phyloP scores from a whole-genome alignment of 345 rosid genomes.

The Odontarrhena argentea region DNA sequence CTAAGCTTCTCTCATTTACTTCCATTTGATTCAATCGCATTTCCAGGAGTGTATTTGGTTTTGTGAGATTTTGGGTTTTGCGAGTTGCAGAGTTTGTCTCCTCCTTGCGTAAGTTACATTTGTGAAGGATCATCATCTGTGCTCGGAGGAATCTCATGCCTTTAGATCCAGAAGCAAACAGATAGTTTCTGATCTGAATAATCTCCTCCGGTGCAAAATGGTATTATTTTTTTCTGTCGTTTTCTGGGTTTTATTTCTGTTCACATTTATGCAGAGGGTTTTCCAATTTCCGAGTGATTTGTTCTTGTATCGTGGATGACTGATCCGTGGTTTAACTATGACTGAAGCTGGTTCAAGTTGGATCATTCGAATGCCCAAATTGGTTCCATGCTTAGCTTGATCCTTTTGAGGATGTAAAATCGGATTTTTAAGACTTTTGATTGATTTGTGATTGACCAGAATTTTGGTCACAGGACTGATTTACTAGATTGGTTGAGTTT shows the following conservation, averaged over 20 bases:
- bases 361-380: neutral
- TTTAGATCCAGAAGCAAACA: slow-evolving; percentile 49
- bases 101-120: slow-evolving; percentile 24
- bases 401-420: neutral
- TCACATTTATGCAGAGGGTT: slow-evolving; percentile 15
- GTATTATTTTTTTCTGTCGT: slow-evolving; percentile 13
- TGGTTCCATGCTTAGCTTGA: slow-evolving; percentile 14
- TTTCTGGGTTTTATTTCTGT: slow-evolving; percentile 10
- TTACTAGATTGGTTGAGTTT: slow-evolving; percentile 7
- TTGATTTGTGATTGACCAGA: slow-evolving; percentile 32
- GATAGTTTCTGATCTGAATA: slow-evolving; percentile 25
- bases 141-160: slow-evolving; percentile 32
- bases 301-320: slow-evolving; percentile 1
- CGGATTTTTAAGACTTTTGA: slow-evolving; percentile 16
- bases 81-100: slow-evolving; percentile 29
- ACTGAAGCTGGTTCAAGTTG: neutral
- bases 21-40: slow-evolving; percentile 16
- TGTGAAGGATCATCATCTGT: slow-evolving; percentile 39
- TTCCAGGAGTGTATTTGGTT: neutral
- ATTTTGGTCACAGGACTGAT: slow-evolving; percentile 4
- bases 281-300: slow-evolving; percentile 18
- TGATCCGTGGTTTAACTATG: slow-evolving; percentile 4
- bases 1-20: slow-evolving; percentile 45
- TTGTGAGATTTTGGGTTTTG: slow-evolving; percentile 5
- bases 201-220: slow-evolving; percentile 30